phyloP scores from a whole-genome alignment of 352 stramenopile genomes.

The Aphanomyces euteiches region DNA sequence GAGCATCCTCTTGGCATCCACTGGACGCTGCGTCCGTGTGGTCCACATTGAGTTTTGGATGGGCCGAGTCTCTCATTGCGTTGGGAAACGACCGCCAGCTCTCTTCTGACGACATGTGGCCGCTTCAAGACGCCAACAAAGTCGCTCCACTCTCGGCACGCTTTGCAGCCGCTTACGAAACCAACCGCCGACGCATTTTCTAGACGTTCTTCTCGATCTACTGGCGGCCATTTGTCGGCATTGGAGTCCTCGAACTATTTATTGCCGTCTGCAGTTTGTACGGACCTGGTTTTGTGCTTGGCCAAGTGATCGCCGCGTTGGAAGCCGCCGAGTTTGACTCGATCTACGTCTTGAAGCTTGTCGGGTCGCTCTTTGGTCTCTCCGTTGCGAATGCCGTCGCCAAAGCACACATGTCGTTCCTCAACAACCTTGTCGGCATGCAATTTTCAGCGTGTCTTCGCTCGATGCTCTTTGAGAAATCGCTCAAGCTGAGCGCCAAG shows the following conservation, averaged over 20 bases:
- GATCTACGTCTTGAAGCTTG: conserved; percentile 32
- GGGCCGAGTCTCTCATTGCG: conserved; percentile 40
- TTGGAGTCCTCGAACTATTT: conserved; percentile 32
- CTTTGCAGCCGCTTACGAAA: conserved; percentile 36
- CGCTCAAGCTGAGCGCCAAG: conserved; percentile 34
- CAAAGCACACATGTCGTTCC: conserved; percentile 33
- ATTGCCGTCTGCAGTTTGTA: conserved; percentile 33
- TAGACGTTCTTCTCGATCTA: conserved; percentile 33
- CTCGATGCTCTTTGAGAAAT: conserved; percentile 44
- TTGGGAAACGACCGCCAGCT: conserved; percentile 46
- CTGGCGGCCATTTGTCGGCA: conserved; percentile 27
- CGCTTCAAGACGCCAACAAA: conserved; percentile 32
- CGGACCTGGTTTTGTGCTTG: conserved; percentile 38
- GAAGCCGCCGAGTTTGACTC: conserved; percentile 33
- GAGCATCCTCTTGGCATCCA: not conserved
- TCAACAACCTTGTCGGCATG: conserved; percentile 36
- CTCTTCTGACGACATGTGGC: conserved; percentile 39
- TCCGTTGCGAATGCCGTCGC: conserved; percentile 40
- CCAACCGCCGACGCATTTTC: conserved; percentile 26
- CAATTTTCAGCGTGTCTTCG: conserved; percentile 35
- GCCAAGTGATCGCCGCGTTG: conserved; percentile 44
- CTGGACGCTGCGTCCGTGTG: conserved; percentile 3
- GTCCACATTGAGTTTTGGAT: conserved; percentile 44
- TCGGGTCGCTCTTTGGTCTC: conserved; percentile 40
- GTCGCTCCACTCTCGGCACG: conserved; percentile 26